Conservation (phyloP, 1,284 basidiomycete species). For the Coniferiporia sulphurascens region DNA sequence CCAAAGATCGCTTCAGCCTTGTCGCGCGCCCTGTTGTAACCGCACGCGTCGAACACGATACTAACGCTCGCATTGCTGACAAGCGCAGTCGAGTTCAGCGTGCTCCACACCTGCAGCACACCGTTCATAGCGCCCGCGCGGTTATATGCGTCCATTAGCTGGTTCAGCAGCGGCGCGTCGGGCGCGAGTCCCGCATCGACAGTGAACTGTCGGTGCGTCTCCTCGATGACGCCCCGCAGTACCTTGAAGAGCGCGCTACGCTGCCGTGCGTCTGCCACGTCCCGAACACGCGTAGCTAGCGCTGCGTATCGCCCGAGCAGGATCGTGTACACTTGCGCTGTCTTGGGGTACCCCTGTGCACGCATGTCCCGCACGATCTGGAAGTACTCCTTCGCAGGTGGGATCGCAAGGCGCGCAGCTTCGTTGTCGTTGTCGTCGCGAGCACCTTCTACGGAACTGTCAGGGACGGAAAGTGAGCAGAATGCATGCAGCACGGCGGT, state of each 20-base stretch:
- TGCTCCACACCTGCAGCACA: conserved; percentile 79
- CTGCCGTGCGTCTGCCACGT: conserved; percentile 23
- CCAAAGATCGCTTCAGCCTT: conserved; percentile 50
- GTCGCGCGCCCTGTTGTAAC: conserved; percentile 47
- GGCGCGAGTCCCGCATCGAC: conserved; percentile 74
- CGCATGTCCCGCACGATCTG: conserved; percentile 85
- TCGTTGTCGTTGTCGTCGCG: conserved; percentile 25
- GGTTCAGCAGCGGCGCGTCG: conserved; percentile 76
- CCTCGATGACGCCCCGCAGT: conserved; percentile 41
- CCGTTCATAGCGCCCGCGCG: conserved; percentile 65
- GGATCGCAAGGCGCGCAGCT: conserved; percentile 30
- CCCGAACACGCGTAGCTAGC: conserved; percentile 34
- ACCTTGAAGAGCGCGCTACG: background rate
- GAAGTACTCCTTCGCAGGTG: conserved; percentile 65
- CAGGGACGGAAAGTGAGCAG: conserved; percentile 36
- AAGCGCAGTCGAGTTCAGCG: conserved; percentile 53
- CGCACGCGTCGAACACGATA: conserved; percentile 84
- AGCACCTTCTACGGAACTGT: conserved; percentile 6
- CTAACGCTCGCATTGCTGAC: conserved; percentile 68
- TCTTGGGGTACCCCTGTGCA: conserved; percentile 51
- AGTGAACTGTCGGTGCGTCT: conserved; percentile 74
- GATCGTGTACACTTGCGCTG: conserved; percentile 64
- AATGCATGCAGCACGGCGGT: conserved; percentile 58
- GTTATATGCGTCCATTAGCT: conserved; percentile 88
- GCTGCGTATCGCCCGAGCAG: conserved; percentile 55